These are phyloP conservation scores for Thraustotheca clavata DNA, from an alignment of 352 stramenopile species.

Conservation along the genomic window DNA sequence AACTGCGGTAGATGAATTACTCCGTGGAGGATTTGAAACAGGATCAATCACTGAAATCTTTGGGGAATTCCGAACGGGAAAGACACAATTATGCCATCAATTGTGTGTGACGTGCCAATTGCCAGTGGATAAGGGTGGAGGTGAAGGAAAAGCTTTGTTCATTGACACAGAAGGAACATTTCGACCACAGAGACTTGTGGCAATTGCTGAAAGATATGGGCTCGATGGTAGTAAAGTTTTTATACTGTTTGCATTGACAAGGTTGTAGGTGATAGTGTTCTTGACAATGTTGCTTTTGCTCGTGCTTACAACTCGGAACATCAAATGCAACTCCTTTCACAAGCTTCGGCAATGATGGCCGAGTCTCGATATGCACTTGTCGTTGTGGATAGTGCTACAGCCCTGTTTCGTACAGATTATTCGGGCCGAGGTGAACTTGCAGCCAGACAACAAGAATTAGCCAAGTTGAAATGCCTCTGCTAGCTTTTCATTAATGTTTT, in stretches of 20 bases:
- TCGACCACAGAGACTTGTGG: constrained; percentile 92
- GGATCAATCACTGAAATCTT: constrained; percentile 97
- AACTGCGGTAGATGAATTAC: constrained; percentile 82
- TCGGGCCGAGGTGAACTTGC: constrained; percentile 96
- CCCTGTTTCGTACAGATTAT: constrained; percentile 98
- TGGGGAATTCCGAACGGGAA: constrained; percentile 98
- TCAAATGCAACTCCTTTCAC: constrained; percentile 96
- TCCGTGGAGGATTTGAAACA: constrained; percentile 96
- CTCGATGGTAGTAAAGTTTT: constrained; percentile 69
- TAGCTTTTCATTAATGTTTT: constrained; percentile 31
- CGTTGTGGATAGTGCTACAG: constrained; percentile 97
- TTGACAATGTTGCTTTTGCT: constrained; percentile 99
- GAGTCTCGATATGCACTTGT: constrained; percentile 94
- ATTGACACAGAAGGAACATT: constrained; percentile 99
- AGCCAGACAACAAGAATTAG: constrained; percentile 85
- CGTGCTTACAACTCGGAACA: constrained; percentile 99
- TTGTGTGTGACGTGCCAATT: constrained; percentile 99
- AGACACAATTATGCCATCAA: constrained; percentile 99
- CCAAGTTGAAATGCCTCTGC: constrained; percentile 38
- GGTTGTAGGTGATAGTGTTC: constrained; percentile 72
- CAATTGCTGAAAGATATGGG: constrained; percentile 97
- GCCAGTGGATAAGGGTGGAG: constrained; percentile 94
- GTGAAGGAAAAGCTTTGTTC: constrained; percentile 96
- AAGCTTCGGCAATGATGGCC: constrained; percentile 98
- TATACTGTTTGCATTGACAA: not conserved